These are phyloP conservation scores for Fusarium floridanum DNA, from an alignment of 2,329 filamentous ascomycete genomes.

Conservation along the genomic window DNA sequence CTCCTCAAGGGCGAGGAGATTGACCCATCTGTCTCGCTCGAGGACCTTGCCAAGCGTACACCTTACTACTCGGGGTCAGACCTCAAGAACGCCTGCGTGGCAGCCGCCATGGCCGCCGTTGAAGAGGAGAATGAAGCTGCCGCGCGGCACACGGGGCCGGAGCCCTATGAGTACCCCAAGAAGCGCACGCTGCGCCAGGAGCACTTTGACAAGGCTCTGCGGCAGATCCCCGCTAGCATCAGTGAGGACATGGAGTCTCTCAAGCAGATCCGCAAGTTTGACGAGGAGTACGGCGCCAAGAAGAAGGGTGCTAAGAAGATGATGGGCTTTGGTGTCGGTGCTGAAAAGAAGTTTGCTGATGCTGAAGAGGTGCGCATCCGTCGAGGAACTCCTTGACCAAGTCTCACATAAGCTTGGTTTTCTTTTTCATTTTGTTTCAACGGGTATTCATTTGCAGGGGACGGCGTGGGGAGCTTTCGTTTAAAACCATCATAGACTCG, in stretches of 20 bases:
- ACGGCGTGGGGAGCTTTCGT: slow-evolving; percentile 22
- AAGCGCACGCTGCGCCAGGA: slow-evolving; percentile 64
- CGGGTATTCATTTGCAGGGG: slow-evolving; percentile 4
- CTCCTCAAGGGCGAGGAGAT: slow-evolving; percentile 77
- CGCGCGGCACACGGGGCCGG: slow-evolving; percentile 53
- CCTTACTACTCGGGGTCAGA: slow-evolving; percentile 86
- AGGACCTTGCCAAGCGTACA: slow-evolving; percentile 74
- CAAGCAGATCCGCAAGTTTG: slow-evolving; percentile 90
- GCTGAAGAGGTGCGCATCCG: slow-evolving; percentile 62
- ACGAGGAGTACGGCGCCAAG: slow-evolving; percentile 92
- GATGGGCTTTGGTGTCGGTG: slow-evolving; percentile 70
- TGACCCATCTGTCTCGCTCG: slow-evolving; percentile 71
- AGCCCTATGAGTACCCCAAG: slow-evolving; percentile 73
- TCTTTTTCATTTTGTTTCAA: not conserved
- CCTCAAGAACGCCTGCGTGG: slow-evolving; percentile 85
- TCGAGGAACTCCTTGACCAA: slow-evolving; percentile 30
- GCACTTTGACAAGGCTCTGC: slow-evolving; percentile 89
- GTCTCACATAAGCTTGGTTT: not conserved
- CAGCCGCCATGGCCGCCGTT: slow-evolving; percentile 83
- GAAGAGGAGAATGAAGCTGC: slow-evolving; percentile 74
- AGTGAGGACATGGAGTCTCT: slow-evolving; percentile 93
- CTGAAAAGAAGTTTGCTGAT: slow-evolving; percentile 52
- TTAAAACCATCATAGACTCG: slow-evolving; percentile 30
- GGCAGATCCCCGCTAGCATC: slow-evolving; percentile 92
- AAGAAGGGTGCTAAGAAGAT: slow-evolving; percentile 71